Base-by-base conservation (phyloP, 2,329 filamentous ascomycete species). In the Fusarium protoensiforme region DNA sequence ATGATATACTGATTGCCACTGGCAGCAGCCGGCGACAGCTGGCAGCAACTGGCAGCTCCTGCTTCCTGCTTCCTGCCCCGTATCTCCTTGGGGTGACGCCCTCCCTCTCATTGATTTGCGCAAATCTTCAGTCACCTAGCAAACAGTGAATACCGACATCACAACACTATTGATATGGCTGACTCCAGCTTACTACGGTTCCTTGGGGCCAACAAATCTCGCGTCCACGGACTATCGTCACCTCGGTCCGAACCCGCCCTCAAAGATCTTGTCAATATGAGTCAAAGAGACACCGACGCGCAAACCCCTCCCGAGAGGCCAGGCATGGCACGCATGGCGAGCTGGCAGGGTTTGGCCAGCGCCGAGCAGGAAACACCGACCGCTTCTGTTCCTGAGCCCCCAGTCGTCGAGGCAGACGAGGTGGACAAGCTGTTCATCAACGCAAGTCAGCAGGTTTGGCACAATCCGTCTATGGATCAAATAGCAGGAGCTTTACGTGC, bases 401-500 rank as follows among this genome's bases (percentile, higher is more conserved):
- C 14, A 5, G 51, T 74, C 20, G 57, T 70, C 35, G 66, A 67
- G 38, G 51, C 57, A 20, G 66, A 74, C 29, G 65, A 67, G 29
- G 64, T 59, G 24, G 74, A 76, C 43, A 71, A 66, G 31, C 24
- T 71, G 10, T 67, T 77, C 53, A 59, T 68, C 54, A 72, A 59
- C 13, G 71, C 58, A 53, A 62, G 43, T 9, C 77, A 81, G 18
- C 58, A 73, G 22, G 68, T 77, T 4, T 83, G 82, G 79, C 80
- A 84, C 58, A 84, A 81, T n/a, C 85, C 85, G 8, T 84, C 81
- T 9, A 61, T 86, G 38, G 77, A 84, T 43, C 84, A 85, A 72
- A 83, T 87, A 78, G 80, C 83, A 18, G 85, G 87, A 67, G 75
- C 82, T 1, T 76, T 88, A n/a, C 82, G 84, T 48, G 81, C 82